A percentile compares a stretch with the other conserved stretches of the same genome.
phyloP scores from a whole-genome alignment of 345 rosid genomes.

The Fremontodendron californicum region DNA sequence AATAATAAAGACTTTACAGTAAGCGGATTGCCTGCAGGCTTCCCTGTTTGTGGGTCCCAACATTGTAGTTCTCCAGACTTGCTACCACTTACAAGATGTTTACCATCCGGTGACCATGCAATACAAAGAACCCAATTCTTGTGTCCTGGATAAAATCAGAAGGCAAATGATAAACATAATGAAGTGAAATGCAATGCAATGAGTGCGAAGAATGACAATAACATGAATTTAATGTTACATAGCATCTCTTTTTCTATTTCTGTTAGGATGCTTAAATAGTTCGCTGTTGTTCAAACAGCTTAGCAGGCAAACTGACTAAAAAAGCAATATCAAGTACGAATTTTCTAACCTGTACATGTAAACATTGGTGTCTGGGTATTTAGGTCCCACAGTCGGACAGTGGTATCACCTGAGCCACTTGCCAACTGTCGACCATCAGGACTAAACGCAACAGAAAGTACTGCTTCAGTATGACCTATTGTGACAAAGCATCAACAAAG shows the following conservation, averaged over 20 bases:
- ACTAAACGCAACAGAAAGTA: constrained; percentile 83
- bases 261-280: not conserved
- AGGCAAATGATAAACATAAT: not conserved
- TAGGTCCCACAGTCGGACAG: constrained; percentile 92
- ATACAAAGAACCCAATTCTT: constrained; percentile 89
- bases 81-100: constrained; percentile 87
- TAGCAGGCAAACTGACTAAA: not conserved
- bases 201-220: not conserved
- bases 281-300: not conserved
- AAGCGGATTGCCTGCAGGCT: constrained; percentile 63
- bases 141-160: constrained; percentile 56
- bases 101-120: constrained; percentile 94
- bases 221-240: not conserved
- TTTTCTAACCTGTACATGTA: constrained; percentile 68
- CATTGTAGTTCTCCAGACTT: constrained; percentile 76
- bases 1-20: constrained; percentile 35
- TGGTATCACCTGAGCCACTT: constrained; percentile 94
- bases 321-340: not conserved
- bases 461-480: constrained; percentile 80
- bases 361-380: constrained; percentile 85
- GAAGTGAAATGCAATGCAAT: not conserved
- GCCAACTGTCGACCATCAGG: constrained; percentile 90
- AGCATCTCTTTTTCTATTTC: not conserved
- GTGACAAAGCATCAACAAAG: not conserved
- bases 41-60: constrained; percentile 81